phyloP scores from a whole-genome alignment of 306 rosid species.

The Benincasa hispida region DNA sequence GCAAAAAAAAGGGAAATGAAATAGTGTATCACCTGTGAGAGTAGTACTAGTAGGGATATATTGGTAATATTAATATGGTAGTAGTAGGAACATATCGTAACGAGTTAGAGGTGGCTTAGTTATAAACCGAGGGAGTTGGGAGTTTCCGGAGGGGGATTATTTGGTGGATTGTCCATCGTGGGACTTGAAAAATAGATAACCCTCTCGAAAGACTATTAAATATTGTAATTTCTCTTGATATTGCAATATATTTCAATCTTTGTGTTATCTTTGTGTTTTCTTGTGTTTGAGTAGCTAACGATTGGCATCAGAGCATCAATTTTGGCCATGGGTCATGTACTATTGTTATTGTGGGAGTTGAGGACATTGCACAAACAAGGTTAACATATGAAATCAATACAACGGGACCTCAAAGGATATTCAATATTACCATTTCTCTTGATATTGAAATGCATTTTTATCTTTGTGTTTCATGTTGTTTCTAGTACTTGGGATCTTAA shows the following conservation, averaged over 20 bases:
- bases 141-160: neutral
- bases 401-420: neutral
- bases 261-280: neutral
- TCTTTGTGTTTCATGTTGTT: neutral
- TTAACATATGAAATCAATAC: neutral
- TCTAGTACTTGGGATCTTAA: neutral
- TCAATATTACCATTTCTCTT: neutral
- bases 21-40: neutral
- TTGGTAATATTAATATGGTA: too few relatives aligned
- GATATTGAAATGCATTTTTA: neutral
- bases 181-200: neutral
- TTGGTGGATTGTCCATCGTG: neutral
- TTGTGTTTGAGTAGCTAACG: neutral
- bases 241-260: too few relatives aligned
- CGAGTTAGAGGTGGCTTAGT: neutral
- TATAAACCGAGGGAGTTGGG: neutral
- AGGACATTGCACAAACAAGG: neutral
- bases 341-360: neutral
- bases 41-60: too few relatives aligned
- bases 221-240: neutral
- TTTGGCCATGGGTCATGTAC: neutral
- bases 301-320: neutral
- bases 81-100: too few relatives aligned
- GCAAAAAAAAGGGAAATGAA: neutral
- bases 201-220: neutral